Percentiles rank a stretch among this genome's conserved stretches.
These are phyloP conservation scores for Cryptococcus sp. DNA, from an alignment of 1,284 basidiomycete genomes.

Conservation along the genomic window DNA sequence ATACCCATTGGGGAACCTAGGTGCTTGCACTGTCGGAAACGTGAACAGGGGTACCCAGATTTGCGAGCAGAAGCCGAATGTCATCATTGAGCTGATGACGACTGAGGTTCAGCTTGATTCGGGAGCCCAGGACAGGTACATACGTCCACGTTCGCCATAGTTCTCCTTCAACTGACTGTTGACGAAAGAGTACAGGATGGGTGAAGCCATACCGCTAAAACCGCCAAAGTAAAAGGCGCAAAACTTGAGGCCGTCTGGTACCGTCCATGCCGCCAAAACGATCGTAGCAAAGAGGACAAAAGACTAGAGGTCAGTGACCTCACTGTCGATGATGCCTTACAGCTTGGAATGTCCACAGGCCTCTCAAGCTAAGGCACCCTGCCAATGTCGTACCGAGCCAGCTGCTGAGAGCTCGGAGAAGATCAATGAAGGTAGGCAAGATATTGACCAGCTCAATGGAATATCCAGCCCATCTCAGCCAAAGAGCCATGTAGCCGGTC, in stretches of 20 bases:
- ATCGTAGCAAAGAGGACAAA: constrained; percentile 12
- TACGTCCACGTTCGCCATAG: constrained; percentile 8
- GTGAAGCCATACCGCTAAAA: constrained; percentile 3
- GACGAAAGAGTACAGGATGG: constrained; percentile 7
- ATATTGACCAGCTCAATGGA: constrained; percentile 19
- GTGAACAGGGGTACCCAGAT: constrained; percentile 31
- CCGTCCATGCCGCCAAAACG: constrained; percentile 15
- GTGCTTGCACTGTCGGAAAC: constrained; percentile 28
- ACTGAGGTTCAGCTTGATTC: background rate
- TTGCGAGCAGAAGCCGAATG: constrained; percentile 21
- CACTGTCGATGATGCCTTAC: background rate
- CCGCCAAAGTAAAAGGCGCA: constrained; percentile 6
- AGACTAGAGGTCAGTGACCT: constrained; percentile 1
- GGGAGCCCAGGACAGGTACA: background rate
- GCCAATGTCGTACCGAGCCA: constrained; percentile 29
- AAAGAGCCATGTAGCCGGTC: constrained; percentile 28
- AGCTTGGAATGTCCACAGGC: constrained; percentile 4
- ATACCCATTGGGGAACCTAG: constrained; percentile 23
- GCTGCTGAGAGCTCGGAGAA: constrained; percentile 16
- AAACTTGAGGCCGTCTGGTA: constrained; percentile 18
- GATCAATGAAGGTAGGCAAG: constrained; percentile 23
- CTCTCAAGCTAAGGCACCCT: constrained; percentile 8
- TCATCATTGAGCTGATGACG: constrained; percentile 27
- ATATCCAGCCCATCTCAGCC: constrained; percentile 19
- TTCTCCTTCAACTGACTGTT: constrained; percentile 8